Base-by-base conservation (phyloP, 257 asterid genomes). In the Striga asiatica region DNA sequence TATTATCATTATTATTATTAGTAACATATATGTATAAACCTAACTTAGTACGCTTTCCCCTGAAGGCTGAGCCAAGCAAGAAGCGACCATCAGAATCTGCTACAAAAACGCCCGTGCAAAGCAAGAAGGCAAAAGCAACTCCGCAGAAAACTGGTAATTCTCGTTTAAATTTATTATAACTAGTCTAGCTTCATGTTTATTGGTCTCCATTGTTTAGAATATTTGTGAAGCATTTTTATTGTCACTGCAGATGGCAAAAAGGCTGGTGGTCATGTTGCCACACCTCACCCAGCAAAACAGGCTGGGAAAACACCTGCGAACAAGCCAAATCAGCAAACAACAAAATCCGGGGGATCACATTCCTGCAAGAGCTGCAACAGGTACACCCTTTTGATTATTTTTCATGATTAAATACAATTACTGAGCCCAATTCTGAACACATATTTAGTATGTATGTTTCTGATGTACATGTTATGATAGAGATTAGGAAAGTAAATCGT, bases 201-300 rank as follows among this genome's bases (percentile, higher is more conserved):
- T n/a, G n/a, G n/a, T n/a, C n/a, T n/a, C n/a, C n/a, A n/a, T n/a
- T n/a, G n/a, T n/a, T n/a, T n/a, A n/a, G n/a, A n/a, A n/a, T n/a
- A n/a, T n/a, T n/a, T n/a, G n/a, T n/a, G n/a, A n/a, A n/a, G n/a
- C n/a, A n/a, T n/a, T n/a, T n/a, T n/a, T 2, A 0, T 22, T 54
- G 1, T 38, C 5, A 60, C 22, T 59, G 16, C 56, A 87, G 98
- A 87, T 74, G 86, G 83, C 43, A 91, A 87, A 68, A 87, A 91
- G 50, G 82, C 66, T 8, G 39, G 70, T 61, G 83, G 13, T 25
- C 98, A 87, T 56, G 94, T 81, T 20, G 98, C 84, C n/a, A 91
- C 98, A 2, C 98, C 96, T 51, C 76, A 91, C 50, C 98, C 98
- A 0, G 62, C 95, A 14, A 89, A 89, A 68, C 77, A 79, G 68